Conservation (phyloP, 2,329 filamentous ascomycete species). For the Balansia obtecta region DNA sequence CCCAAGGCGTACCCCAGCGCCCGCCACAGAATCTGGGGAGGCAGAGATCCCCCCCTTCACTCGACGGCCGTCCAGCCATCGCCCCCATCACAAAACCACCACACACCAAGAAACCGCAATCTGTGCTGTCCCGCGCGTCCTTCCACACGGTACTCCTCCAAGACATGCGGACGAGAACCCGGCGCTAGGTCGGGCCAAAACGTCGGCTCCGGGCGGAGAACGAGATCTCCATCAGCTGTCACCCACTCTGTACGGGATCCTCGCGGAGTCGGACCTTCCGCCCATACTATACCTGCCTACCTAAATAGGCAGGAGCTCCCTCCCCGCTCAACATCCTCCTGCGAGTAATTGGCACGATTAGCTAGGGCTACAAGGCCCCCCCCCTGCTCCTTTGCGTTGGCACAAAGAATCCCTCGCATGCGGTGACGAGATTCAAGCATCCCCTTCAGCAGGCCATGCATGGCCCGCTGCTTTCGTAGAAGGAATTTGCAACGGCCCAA, state of each 20-base stretch:
- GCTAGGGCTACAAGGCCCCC: no score
- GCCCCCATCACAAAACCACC: not conserved
- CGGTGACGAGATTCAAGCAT: no score
- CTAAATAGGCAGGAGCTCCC: no score
- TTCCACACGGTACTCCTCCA: not conserved
- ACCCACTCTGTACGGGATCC: not conserved
- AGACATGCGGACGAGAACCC: not conserved
- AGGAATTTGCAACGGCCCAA: no score
- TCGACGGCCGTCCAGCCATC: not conserved
- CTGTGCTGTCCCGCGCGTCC: not conserved
- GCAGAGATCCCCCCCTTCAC: not conserved
- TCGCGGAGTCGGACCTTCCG: no score
- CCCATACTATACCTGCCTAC: not conserved
- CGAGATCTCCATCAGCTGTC: not conserved
- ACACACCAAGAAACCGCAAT: not conserved
- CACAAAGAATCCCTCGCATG: no score
- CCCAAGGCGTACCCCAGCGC: no score
- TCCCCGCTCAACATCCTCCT: no score
- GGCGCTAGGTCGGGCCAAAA: not conserved
- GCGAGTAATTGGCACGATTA: no score
- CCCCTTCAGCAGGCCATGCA: no score
- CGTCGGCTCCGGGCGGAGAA: constrained; percentile 3
- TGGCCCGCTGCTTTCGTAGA: no score
- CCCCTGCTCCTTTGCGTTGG: no score
- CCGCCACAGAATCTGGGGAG: not conserved